Conservation (phyloP, 176 grass and related monocot species). For the Zoysia japonica region DNA sequence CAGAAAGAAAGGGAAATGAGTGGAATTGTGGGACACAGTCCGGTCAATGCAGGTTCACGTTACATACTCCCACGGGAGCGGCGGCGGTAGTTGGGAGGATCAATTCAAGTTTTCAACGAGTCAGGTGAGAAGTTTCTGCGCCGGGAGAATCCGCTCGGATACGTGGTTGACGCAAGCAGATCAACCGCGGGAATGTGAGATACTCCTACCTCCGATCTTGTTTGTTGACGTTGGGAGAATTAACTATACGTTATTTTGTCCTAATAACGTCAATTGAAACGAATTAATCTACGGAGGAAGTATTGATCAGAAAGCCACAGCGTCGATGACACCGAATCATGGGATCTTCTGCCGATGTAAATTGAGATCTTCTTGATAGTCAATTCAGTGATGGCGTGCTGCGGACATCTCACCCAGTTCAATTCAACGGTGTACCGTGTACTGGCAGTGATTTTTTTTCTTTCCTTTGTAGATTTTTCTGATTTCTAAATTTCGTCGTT, state of each 20-base stretch:
- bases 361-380: not conserved
- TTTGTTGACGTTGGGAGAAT: too few relatives aligned
- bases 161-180: conserved; percentile 23
- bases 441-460: too few relatives aligned
- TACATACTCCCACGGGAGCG: not conserved
- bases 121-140: conserved; percentile 43
- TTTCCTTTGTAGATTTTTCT: too few relatives aligned
- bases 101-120: not conserved
- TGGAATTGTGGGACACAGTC: not conserved
- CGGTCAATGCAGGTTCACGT: conserved; percentile 31
- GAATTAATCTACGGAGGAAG: too few relatives aligned
- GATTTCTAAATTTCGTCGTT: too few relatives aligned
- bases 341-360: not conserved
- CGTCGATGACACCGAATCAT: not conserved
- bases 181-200: conserved; percentile 14
- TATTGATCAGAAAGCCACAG: not conserved
- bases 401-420: not conserved
- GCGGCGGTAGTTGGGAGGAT: conserved; percentile 29
- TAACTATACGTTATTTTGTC: too few relatives aligned
- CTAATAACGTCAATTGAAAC: too few relatives aligned
- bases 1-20: not conserved
- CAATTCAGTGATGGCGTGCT: conserved; percentile 3
- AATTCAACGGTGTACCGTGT: too few relatives aligned
- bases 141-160: conserved; percentile 30
- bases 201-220: too few relatives aligned